These are phyloP conservation scores for Mucuna pruriens DNA, from an alignment of 306 rosid genomes.

Conservation along the genomic window DNA sequence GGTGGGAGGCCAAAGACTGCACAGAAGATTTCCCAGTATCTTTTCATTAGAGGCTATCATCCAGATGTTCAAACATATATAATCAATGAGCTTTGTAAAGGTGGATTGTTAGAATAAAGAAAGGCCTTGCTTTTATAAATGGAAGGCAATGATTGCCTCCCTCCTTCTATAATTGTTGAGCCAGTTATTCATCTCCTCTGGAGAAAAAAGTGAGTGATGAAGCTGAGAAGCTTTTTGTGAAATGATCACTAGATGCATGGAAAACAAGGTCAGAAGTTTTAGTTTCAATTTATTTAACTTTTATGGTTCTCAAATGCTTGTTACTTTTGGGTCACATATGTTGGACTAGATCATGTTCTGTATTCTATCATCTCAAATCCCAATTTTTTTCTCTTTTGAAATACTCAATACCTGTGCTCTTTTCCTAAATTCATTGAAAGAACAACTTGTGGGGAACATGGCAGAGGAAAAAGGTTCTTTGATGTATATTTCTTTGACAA, in stretches of 20 bases:
- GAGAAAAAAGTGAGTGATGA: neutral
- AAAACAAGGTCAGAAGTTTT: neutral
- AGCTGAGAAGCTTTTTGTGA: neutral
- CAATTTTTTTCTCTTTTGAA: neutral
- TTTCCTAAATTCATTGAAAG: neutral
- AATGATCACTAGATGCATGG: neutral
- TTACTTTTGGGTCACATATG: neutral
- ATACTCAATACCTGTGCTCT: neutral
- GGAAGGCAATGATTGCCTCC: neutral
- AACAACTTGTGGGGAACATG: neutral
- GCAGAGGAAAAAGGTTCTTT: neutral
- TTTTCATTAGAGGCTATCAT: constrained; percentile 19
- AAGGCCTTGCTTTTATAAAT: neutral
- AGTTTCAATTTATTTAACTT: neutral
- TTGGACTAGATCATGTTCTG: neutral
- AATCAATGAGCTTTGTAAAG: constrained; percentile 19
- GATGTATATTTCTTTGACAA: neutral
- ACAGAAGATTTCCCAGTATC: neutral
- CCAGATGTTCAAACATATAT: neutral
- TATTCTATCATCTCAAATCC: neutral
- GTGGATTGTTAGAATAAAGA: neutral
- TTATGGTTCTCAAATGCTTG: neutral
- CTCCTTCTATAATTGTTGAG: neutral
- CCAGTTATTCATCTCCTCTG: neutral
- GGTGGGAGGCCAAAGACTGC: constrained; percentile 28